Evolutionary conservation across 805 yeast species (phyloP), one percentile per base, ranked within the genome.

Genomic region (Brettanomyces custersianus): DNA sequence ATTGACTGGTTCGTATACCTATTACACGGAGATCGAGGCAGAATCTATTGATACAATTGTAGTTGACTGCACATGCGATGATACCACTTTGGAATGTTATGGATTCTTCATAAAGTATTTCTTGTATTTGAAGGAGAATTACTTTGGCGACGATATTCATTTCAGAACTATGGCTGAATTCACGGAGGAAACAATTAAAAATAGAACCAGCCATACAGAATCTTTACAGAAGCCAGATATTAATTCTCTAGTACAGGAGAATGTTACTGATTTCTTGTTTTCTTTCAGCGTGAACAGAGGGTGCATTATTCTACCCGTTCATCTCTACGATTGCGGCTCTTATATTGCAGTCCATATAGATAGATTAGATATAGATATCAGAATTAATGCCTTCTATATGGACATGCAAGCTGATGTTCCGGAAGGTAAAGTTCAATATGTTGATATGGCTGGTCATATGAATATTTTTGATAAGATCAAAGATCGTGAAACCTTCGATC

Each of bases 341-440:
- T 80, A 77, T 49, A 47, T 82, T 17, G 74, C 80, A 0, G 52
- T 88, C 1, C 66, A 68, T 28, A 77, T 86, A 46, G 77, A 78
- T 17, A 63, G 68, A 15, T 61, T 88, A 29, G 85, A 77, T 42
- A 70, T 84, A 20, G 96, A 87, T 52, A 64, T 85, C n/a, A 64
- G 97, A 37, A 81, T 86, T 57, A 80, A 90, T 13, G 83, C 86
- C 47, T 92, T 82, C 55, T 92, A 90, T 51, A 88, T 92, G 96
- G 96, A 90, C 51, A 53, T 90, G 41, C 90, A 86, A 49, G 81
- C 80, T 1, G 76, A 83, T 44, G 64, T 78, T 27, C 66, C 81
- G 10, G 85, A 88, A 1, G 53, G 77, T 3, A 54, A 49, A 4
- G 74, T 72, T 0, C 43, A 53, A 10, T 38, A 43, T 12, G 34